A percentile compares a stretch with the other conserved stretches of the same genome.
phyloP scores from a whole-genome alignment of 129 eudicot genomes.

The Rutidosis leptorrhynchoides region DNA sequence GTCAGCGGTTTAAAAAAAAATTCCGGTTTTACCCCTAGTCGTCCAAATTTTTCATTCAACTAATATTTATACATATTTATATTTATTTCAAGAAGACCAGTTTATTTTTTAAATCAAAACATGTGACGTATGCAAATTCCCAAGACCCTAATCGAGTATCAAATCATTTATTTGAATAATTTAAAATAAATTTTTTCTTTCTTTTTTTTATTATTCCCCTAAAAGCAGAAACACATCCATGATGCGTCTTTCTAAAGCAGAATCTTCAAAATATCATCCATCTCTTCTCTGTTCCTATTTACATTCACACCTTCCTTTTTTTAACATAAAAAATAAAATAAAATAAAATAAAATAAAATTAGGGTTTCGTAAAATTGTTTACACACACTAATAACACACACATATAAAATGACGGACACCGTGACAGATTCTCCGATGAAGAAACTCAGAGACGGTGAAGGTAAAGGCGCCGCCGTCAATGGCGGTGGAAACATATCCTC shows the following conservation, averaged over 20 bases:
- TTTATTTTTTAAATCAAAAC: too few relatives aligned
- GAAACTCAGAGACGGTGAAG: slow-evolving; percentile 45
- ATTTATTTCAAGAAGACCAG: too few relatives aligned
- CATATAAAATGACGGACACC: slow-evolving; percentile 28
- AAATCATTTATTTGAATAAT: slow-evolving; percentile 26
- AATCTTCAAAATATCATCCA: slow-evolving; percentile 18
- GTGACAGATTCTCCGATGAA: slow-evolving; percentile 42
- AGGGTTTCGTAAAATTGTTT: too few relatives aligned
- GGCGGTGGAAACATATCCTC: slow-evolving; percentile 50
- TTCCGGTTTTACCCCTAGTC: too few relatives aligned
- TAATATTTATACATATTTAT: too few relatives aligned
- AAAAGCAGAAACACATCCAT: slow-evolving; percentile 19
- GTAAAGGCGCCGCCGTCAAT: slow-evolving; percentile 22
- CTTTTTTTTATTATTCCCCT: not conserved
- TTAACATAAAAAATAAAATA: too few relatives aligned
- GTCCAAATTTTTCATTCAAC: too few relatives aligned
- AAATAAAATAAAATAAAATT: too few relatives aligned
- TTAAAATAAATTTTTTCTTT: too few relatives aligned
- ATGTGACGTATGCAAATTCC: too few relatives aligned
- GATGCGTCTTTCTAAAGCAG: slow-evolving; percentile 46
- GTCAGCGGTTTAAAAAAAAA: too few relatives aligned
- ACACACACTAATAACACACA: not conserved
- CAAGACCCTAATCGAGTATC: slow-evolving; percentile 42
- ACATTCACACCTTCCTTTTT: slow-evolving; percentile 8
- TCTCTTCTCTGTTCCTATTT: not conserved